Evolutionary conservation across 129 eudicot genomes (phyloP), one percentile per base, ranked within the genome.

Genomic region (Tagetes erecta): DNA sequence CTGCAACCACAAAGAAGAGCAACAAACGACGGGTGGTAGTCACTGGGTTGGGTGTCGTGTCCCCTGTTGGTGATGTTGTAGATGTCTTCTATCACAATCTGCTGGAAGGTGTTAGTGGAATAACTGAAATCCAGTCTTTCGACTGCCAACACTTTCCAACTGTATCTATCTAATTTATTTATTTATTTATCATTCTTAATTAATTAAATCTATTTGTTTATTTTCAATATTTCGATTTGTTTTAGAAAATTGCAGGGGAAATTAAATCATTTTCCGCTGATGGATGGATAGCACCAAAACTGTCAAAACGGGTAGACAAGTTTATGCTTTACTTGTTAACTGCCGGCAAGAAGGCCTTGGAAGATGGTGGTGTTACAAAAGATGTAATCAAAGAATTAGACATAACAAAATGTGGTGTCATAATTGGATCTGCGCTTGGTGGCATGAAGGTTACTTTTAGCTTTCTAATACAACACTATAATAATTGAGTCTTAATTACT

Each of bases 271-370:
- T 83, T 53, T 83, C 86, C 8, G 37, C 86, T 1, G 83, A 83
- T 65, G 86, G 86, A 68, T 83, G 83, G 83, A 80, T 83, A 14
- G 73, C 83, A 64, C 86, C 83, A 39, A 83, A 83, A 47, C 83
- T 83, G 36, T 78, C 86, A 0, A 83, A 75, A 75, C 71, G 86
- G 75, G 76, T 42, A 3, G 86, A 83, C 62, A 83, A 70, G 60
- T 83, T 78, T 67, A 83, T 80, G 82, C 84, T 84, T 72, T 76
- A 76, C 76, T 64, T 76, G 67, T 66, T 78, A 20, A 80, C 84
- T 40, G 80, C 84, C 45, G 82, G 84, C 73, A 79, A 83, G 73
- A 83, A 83, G 49, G 87, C 84, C 1, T 66, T 79, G 67, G 84
- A 62, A 80, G 84, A 80, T 68, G 87, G 80, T n/a, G 87, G 87